Base-by-base conservation (phyloP, 2,329 filamentous ascomycete species). In the Talaromyces sp. region DNA sequence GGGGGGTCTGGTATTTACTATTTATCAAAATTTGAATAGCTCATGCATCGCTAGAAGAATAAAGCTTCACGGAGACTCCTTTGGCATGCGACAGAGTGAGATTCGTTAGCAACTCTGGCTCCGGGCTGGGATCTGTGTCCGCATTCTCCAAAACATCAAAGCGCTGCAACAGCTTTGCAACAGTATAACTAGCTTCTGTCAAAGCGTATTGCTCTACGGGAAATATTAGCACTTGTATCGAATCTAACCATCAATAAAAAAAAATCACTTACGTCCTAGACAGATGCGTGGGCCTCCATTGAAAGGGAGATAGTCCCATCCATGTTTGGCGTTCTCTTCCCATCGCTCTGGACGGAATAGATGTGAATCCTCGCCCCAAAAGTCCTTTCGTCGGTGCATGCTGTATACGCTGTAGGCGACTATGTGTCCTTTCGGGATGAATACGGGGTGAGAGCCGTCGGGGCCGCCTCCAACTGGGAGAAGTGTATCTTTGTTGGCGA, bases 381-480 rank as follows among this genome's bases (percentile, higher is more conserved):
- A 69, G 47, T 83, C 81, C 49, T 71, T 73, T 19, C 89, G 84
- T 1, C 90, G 85, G 70, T 95, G 90, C 88, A 93, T 90, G 6
- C 84, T 75, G 57, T 91, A 82, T 0, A 88, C 81, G 52, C 81
- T 86, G 79, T 92, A 95, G 49, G 76, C 80, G 63, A 93, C 78
- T 6, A 82, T 74, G 1, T 85, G 86, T 68, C 88, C 85, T 73
- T 90, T 88, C 61, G 84, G 82, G 4, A 92, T 75, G 60, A 86
- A 84, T 1, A 93, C 70, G 0, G 89, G 89, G 42, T 81, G 76
- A 1, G 76, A 73, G 33, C 80, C 75, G n/a, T 63, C 58, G 19
- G 55, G 49, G 0, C 63, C 63, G 10, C 63, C 63, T 3, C 63
- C 63, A 3, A 44, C n/a, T 9, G 63, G 63, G 1, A 64, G 52